Base-by-base conservation (phyloP, 1,139 yeast species). In the Geotrichum australiense region DNA sequence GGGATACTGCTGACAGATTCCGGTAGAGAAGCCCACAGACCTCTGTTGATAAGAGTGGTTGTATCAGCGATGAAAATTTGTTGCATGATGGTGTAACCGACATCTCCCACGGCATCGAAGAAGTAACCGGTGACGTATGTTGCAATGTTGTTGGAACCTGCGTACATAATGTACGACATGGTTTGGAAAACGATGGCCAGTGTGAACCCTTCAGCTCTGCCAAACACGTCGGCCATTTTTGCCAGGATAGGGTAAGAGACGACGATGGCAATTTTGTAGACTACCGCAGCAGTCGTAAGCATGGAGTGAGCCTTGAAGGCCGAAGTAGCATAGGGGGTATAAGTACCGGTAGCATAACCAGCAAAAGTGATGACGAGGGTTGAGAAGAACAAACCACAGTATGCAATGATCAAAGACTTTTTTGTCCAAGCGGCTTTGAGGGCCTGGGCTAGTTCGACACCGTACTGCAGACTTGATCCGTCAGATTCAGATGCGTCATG, bases 21-120 rank as follows among this genome's bases (percentile, higher is more conserved):
- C 7, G 47, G 47, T 11, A 43, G 42, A 12, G 47, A 43, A 5
- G 42, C 37, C 32, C 42, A 59, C 3, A 65, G 46, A 16, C 67
- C 68, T 42, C 70, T 59, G 51, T 65, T 58, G 25, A 60, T 56
- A 49, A 66, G 49, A 25, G 54, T 54, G 3, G 70, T 59, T n/a
- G 67, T 64, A 44, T 66, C 70, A 10, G 69, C 68, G 33, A 66
- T 62, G 45, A 66, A 63, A 21, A 65, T 55, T 47, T 61, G 66
- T 45, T 60, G 60, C 54, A 63, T 59, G 26, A 60, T 57, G 46
- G 61, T 58, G 46, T 63, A 54, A 11, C 70, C 70, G 16, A 62
- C 62, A 53, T 29, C 43, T 24, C 69, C 69, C 47, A 62, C 50
- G 7, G 66, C 62, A 47, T 59, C 61, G 42, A 65, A 61, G 20